Evolutionary conservation across 1,284 basidiomycete genomes (phyloP), one percentile per base, ranked within the genome.

Genomic region (Marasmius fiardii): DNA sequence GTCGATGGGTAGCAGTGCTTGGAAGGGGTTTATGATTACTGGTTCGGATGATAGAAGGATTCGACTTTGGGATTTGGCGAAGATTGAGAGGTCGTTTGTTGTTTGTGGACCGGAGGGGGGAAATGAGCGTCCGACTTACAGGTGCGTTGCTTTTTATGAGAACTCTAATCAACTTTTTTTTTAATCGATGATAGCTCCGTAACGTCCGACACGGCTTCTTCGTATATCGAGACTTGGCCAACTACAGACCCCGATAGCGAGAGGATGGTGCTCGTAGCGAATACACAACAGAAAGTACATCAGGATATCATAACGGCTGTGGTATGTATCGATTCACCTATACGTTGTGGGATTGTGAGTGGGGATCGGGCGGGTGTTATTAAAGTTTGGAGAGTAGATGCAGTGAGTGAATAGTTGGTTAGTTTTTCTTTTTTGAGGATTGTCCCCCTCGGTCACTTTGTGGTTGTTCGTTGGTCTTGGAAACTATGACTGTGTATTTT

Each of bases 231-330:
- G 67, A 88, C 82, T 11, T 89, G 86, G 83, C 72, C 79, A 41
- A 63, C 74, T 2, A 64, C 79, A 8, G 70, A 65, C 28, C 58
- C 73, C 16, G 71, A 70, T 48, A 78, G 71, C 58, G 80, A 81
- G 63, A 78, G 92, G 33, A 86, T 90, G 66, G 86, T 85, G 11
- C 69, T 93, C 59, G 90, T 93, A 55, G 87, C 83, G 6, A 80
- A 88, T 53, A 88, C 86, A 63, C 92, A 95, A 65, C 86, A 92
- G 64, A 85, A 82, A 64, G 78, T 84, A 1, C 93, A 96, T 65
- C 89, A 90, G 60, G 94, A 96, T 65, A 82, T 90, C 2, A 82
- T 97, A 23, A 92, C 89, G 1, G 84, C 89, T 2, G 69, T 96
- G 21, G 81, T 83, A 0, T 88, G 90, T 59, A 84, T 96, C 52